Evolutionary conservation across 805 yeast species (phyloP).

Genomic region (Metschnikowia cerradonensis): DNA sequence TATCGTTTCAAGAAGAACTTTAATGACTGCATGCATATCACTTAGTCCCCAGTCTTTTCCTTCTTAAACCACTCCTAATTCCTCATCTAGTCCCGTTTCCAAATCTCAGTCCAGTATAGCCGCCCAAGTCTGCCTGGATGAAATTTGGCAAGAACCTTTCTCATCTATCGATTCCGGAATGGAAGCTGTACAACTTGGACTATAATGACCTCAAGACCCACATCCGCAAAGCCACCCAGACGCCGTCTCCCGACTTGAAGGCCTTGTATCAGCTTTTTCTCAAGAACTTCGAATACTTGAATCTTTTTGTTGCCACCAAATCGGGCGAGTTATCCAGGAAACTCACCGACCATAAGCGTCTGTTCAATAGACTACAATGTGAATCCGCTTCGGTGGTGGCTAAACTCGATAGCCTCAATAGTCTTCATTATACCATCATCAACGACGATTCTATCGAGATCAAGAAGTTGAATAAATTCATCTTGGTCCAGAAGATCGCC

Average conservation of each 20-base stretch:
- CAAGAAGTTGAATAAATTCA: constrained; percentile 65
- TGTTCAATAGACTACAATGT: constrained; percentile 13
- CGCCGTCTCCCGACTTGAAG: constrained; percentile 26
- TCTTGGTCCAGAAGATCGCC: constrained; percentile 69
- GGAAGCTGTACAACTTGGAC: constrained; percentile 81
- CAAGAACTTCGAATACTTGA: constrained; percentile 57
- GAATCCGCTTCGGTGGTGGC: constrained; percentile 8
- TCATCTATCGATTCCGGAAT: constrained; percentile 77
- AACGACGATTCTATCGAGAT: constrained; percentile 41
- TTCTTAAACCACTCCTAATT: background rate
- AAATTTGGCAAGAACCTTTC: constrained; percentile 79
- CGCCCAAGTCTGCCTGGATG: constrained; percentile 41
- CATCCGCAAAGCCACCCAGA: constrained; percentile 56
- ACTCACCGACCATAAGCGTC: constrained; percentile 32
- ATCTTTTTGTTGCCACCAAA: constrained; percentile 63
- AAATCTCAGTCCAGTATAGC: background rate
- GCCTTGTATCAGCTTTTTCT: constrained; percentile 37
- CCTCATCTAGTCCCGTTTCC: background rate
- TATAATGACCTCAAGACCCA: constrained; percentile 70
- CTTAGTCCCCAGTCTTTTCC: background rate
- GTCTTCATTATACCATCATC: constrained; percentile 35
- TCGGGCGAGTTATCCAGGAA: constrained; percentile 57
- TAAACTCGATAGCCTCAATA: constrained; percentile 21
- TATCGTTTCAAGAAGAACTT: background rate
- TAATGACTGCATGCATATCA: background rate